These are phyloP conservation scores for Porcisia hertigi DNA, from an alignment of 208 protist species.

Conservation along the genomic window DNA sequence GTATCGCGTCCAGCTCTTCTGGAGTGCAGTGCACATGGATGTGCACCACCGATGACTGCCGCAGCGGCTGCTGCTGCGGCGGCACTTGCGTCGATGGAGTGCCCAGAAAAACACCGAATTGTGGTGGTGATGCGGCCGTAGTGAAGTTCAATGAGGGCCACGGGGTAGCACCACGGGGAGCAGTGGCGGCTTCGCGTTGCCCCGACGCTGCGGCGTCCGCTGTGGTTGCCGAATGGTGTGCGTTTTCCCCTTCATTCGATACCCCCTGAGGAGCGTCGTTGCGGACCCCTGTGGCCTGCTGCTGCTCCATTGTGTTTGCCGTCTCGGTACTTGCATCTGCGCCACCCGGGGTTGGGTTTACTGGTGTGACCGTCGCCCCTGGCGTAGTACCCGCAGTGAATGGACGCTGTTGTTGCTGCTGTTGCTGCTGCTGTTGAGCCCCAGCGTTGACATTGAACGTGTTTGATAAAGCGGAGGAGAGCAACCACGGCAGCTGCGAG, in stretches of 20 bases:
- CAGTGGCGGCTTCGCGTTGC: background rate
- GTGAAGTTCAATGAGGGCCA: background rate
- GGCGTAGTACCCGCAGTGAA: constrained; percentile 6
- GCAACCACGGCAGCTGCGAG: constrained; percentile 5
- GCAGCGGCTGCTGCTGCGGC: constrained; percentile 8
- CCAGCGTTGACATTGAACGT: background rate
- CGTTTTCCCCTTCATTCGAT: too few relatives aligned
- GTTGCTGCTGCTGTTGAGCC: background rate
- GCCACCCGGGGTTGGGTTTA: background rate
- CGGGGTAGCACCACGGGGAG: background rate
- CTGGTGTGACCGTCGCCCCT: background rate
- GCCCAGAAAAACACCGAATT: constrained; percentile 1
- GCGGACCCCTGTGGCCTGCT: background rate
- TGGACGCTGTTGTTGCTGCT: constrained; percentile 1
- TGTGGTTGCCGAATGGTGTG: background rate
- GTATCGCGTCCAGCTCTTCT: constrained; percentile 65
- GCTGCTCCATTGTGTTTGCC: background rate
- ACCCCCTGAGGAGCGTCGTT: background rate
- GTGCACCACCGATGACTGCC: constrained; percentile 41
- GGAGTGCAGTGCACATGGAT: constrained; percentile 75
- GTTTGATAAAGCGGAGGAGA: constrained; percentile 9
- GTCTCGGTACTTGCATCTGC: background rate
- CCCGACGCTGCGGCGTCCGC: background rate
- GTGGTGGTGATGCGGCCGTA: background rate
- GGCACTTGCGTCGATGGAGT: background rate